phyloP scores from a whole-genome alignment of 164 flowering plant species.

The Saururus chinensis region DNA sequence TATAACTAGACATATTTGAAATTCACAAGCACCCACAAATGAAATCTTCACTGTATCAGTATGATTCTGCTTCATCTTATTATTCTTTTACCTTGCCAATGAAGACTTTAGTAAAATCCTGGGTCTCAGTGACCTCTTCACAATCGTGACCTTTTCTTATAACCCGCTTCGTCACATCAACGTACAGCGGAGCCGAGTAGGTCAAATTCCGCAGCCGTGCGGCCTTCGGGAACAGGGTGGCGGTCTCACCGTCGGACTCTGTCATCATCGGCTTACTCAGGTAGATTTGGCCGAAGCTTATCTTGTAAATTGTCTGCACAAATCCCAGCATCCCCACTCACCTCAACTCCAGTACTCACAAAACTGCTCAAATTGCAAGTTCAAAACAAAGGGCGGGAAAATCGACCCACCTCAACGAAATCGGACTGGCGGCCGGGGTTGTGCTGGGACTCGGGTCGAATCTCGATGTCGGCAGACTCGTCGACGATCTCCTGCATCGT shows the following conservation, averaged over 20 bases:
- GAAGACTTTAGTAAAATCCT: constrained; percentile 86
- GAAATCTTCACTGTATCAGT: neutral
- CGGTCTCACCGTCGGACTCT: constrained; percentile 97
- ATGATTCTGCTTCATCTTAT: neutral
- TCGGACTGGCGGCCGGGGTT: constrained; percentile 91
- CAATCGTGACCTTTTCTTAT: constrained; percentile 95
- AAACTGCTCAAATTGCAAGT: neutral
- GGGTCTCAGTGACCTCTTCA: constrained; percentile 91
- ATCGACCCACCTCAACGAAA: constrained; percentile 72
- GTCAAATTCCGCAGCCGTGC: constrained; percentile 93
- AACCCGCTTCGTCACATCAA: constrained; percentile 77
- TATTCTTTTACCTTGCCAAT: constrained; percentile 67
- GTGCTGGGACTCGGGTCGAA: constrained; percentile 98
- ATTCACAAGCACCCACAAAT: neutral
- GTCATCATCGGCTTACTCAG: constrained; percentile 99
- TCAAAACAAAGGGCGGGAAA: neutral
- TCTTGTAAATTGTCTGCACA: constrained; percentile 88
- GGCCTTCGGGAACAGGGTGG: constrained; percentile 92
- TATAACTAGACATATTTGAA: neutral
- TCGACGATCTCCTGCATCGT: constrained; percentile 99
- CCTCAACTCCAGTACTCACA: too few species aligned
- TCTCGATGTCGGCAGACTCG: constrained; percentile 88
- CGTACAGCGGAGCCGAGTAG: constrained; percentile 93
- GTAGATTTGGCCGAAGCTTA: constrained; percentile 91
- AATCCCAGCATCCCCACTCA: neutral